Base-by-base conservation (phyloP, 768 basidiomycete species). In the Grammothele lineata region DNA sequence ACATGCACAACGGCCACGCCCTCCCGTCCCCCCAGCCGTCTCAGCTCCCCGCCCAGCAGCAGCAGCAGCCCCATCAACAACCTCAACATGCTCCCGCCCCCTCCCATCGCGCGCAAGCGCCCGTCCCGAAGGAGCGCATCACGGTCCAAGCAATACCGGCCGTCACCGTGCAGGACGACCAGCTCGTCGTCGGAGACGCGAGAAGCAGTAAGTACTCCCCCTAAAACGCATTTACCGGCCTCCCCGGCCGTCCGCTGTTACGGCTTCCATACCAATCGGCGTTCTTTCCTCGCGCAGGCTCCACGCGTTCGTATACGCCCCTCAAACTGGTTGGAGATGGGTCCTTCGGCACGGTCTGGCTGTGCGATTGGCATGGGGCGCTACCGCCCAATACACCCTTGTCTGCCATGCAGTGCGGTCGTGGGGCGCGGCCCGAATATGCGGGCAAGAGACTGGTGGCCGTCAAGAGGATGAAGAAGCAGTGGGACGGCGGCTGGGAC, bases 351-450 rank as follows among this genome's bases (percentile, higher is more conserved):
- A 98, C 93, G 3, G 96, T 99, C 55, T 92, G 90, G 84, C 78
- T 99, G 58, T 96, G 94, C 68, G 96, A 99, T 76, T 99, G 95
- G 95, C 92, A 96, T 75, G 91, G 90, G 62, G 82, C 88, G 52
- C 74, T 98, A 63, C 91, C 92, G 64, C 84, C 91, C 66, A 87
- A 89, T 75, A 90, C 89, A 42, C 85, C 86, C 35, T 70, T 92
- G 53, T 92, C 92, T 18, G 88, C 93, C 30, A 96, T 96, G 94
- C 93, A 96, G 65, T 91, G 91, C 68, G 90, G 91, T 40, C 87
- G 86, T 41, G 90, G 92, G 45, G 89, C 90, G 38, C 73, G 92
- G 54, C 88, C 92, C 51, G 95, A 97, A 66, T 99, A 94, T 85
- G 77, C 79, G 40, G 92, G 91, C 47, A 97, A 93, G 71, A 80